Percentiles rank a stretch among this genome's conserved stretches.
phyloP scores from a whole-genome alignment of 257 asterid genomes.

The Dorcoceras hygrometricum region DNA sequence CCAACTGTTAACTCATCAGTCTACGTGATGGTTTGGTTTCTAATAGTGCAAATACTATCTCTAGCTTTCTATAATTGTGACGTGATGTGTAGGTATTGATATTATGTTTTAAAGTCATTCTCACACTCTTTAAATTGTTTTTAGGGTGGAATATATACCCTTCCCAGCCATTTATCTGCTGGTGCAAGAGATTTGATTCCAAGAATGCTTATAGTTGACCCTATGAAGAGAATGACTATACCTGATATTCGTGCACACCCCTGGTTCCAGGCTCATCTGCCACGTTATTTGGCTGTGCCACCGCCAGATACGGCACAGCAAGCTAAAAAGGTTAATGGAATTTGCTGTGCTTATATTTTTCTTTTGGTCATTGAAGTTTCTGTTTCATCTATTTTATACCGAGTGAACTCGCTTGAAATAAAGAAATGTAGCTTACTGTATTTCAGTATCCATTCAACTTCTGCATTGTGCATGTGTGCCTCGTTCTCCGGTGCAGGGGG shows the following conservation, averaged over 20 bases:
- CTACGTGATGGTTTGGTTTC: background rate
- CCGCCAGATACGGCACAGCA: slow-evolving; percentile 96
- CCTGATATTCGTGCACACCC: slow-evolving; percentile 93
- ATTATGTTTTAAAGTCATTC: slow-evolving; percentile 1
- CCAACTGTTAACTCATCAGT: background rate
- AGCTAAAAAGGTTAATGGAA: slow-evolving; percentile 74
- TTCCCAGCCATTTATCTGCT: slow-evolving; percentile 94
- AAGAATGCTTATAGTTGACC: slow-evolving; percentile 93
- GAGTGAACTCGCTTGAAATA: background rate
- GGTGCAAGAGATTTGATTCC: slow-evolving; percentile 96
- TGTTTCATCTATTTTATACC: background rate
- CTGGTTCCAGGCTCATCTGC: slow-evolving; percentile 96
- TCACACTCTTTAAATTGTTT: slow-evolving; percentile 24
- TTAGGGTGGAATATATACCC: slow-evolving; percentile 94
- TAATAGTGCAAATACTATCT: background rate
- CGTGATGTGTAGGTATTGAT: background rate
- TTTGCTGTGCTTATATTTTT: background rate
- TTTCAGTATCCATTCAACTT: slow-evolving; percentile 11
- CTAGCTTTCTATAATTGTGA: background rate
- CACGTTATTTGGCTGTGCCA: slow-evolving; percentile 94
- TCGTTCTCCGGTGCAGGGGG: slow-evolving; percentile 6
- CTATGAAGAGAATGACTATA: slow-evolving; percentile 92
- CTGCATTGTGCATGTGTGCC: slow-evolving; percentile 7
- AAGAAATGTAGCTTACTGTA: slow-evolving; percentile 1
- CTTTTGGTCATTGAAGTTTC: background rate